Evolutionary conservation across 139 green algal species (phyloP).

Genomic region (Volvox reticuliferus): DNA sequence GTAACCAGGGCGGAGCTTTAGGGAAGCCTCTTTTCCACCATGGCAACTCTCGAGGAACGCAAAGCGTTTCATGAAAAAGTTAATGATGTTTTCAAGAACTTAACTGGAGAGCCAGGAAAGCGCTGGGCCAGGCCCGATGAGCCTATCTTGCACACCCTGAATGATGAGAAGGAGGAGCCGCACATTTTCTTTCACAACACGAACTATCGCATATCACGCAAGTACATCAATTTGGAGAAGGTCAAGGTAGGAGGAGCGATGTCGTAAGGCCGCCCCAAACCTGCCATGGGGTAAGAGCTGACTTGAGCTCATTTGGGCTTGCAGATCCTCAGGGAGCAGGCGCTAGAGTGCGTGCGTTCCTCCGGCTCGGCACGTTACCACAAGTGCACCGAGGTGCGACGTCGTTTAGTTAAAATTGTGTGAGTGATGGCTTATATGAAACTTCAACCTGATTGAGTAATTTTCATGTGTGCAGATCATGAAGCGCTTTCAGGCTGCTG

Average conservation of each 20-base stretch:
- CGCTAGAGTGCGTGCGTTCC: slow-evolving; percentile 56
- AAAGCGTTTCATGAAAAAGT: slow-evolving; percentile 44
- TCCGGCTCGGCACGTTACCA: slow-evolving; percentile 57
- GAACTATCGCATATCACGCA: slow-evolving; percentile 63
- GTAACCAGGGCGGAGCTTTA: background rate
- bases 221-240: slow-evolving; percentile 70
- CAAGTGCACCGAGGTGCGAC: slow-evolving; percentile 65
- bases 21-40: background rate
- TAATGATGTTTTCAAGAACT: slow-evolving; percentile 44
- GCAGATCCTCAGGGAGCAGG: slow-evolving; percentile 61
- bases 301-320: background rate
- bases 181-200: slow-evolving; percentile 67
- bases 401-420: background rate
- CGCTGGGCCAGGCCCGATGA: slow-evolving; percentile 55
- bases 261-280: background rate
- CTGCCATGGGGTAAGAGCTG: background rate
- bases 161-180: slow-evolving; percentile 63
- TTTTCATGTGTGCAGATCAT: slow-evolving; percentile 47
- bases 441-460: background rate
- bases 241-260: slow-evolving; percentile 51
- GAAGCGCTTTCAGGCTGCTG: slow-evolving; percentile 58
- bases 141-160: slow-evolving; percentile 60
- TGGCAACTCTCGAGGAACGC: slow-evolving; percentile 44
- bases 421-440: background rate
- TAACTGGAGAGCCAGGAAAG: slow-evolving; percentile 39